phyloP scores from a whole-genome alignment of 2,329 filamentous ascomycete species.

The Ascochyta viciae-villosae region DNA sequence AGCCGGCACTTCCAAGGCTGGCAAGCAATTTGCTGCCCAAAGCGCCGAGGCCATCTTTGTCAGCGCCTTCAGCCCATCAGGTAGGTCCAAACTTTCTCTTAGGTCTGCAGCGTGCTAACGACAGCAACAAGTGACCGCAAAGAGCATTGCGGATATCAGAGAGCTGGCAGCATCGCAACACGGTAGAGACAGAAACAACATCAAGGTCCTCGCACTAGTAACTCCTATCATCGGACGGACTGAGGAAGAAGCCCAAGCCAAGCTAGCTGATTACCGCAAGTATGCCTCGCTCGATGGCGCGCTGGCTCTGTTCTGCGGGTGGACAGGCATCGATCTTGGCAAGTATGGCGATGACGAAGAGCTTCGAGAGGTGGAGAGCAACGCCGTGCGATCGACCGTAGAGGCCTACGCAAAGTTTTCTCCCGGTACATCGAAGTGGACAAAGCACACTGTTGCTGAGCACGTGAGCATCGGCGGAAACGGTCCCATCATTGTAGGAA shows the following conservation, averaged over 20 bases:
- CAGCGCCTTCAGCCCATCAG: slow-evolving; percentile 13
- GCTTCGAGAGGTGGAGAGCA: slow-evolving; percentile 66
- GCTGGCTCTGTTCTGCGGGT: slow-evolving; percentile 74
- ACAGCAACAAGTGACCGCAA: slow-evolving; percentile 56
- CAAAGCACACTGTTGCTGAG: slow-evolving; percentile 72
- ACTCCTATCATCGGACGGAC: slow-evolving; percentile 71
- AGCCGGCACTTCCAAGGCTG: slow-evolving; percentile 71
- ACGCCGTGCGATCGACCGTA: slow-evolving; percentile 66
- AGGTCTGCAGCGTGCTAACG: not conserved
- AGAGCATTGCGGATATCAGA: slow-evolving; percentile 69
- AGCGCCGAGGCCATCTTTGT: slow-evolving; percentile 77
- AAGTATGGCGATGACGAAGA: slow-evolving; percentile 70
- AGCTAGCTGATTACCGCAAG: slow-evolving; percentile 66
- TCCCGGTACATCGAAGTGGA: slow-evolving; percentile 71
- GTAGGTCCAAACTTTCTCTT: not conserved
- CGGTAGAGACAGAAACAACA: slow-evolving; percentile 65
- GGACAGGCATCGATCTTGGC: slow-evolving; percentile 72
- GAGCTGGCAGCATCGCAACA: slow-evolving; percentile 59
- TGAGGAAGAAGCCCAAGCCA: slow-evolving; percentile 69
- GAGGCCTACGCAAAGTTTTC: slow-evolving; percentile 64
- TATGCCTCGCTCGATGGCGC: slow-evolving; percentile 72
- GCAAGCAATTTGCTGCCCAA: slow-evolving; percentile 71
- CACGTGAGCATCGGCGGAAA: slow-evolving; percentile 73
- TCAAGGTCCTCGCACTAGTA: slow-evolving; percentile 73
- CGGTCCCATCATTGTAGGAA: slow-evolving; percentile 70